Percentiles rank a stretch among this genome's conserved stretches.
phyloP scores from a whole-genome alignment of 352 stramenopile genomes.

The Salisapilia sapeloensis region DNA sequence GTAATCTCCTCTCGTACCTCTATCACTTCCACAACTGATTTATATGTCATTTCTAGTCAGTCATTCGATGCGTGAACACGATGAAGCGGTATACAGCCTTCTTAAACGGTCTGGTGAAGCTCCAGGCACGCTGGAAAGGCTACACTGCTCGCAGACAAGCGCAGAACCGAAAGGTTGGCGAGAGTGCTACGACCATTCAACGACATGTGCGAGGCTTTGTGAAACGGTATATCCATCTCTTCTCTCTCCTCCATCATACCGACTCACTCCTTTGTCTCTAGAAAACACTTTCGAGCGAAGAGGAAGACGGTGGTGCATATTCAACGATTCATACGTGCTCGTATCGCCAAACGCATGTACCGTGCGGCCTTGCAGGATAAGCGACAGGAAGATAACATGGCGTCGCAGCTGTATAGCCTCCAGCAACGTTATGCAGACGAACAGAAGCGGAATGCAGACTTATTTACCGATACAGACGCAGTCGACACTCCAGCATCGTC shows the following conservation, averaged over 20 bases:
- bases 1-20: slow-evolving; percentile 14
- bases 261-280: slow-evolving; percentile 3
- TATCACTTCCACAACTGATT: slow-evolving; percentile 1
- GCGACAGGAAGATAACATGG: slow-evolving; percentile 38
- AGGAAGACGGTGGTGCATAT: slow-evolving; percentile 33
- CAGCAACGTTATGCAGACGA: slow-evolving; percentile 46
- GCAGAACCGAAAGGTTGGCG: slow-evolving; percentile 23
- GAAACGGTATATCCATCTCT: slow-evolving; percentile 15
- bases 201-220: slow-evolving; percentile 41
- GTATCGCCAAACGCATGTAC: slow-evolving; percentile 37
- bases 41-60: slow-evolving; percentile 22
- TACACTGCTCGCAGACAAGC: slow-evolving; percentile 38
- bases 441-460: slow-evolving; percentile 34
- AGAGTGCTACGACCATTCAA: slow-evolving; percentile 49
- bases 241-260: neutral
- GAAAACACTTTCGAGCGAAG: slow-evolving; percentile 33
- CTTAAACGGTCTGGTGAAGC: slow-evolving; percentile 24
- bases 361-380: slow-evolving; percentile 26
- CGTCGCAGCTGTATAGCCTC: slow-evolving; percentile 29
- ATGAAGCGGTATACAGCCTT: slow-evolving; percentile 58
- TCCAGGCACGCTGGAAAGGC: slow-evolving; percentile 68
- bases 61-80: slow-evolving; percentile 60
- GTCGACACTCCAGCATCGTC: too few species aligned
- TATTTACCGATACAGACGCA: too few species aligned
- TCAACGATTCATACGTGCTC: slow-evolving; percentile 48